Base-by-base conservation (phyloP, 768 basidiomycete genomes). In the Tylopilus vinaceipallidus region DNA sequence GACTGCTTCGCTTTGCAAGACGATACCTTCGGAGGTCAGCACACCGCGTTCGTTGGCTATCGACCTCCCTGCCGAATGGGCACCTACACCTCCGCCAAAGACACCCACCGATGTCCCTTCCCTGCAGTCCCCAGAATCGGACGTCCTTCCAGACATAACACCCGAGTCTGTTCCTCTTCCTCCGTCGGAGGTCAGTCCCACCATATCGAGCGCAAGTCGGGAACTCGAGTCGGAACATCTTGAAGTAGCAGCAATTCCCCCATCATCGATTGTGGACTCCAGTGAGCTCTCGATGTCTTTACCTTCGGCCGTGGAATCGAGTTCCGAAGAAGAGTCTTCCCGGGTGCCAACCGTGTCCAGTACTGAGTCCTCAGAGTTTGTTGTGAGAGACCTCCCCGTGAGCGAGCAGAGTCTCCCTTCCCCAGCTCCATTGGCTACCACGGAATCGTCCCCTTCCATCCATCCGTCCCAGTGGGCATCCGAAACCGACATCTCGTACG, bases 401-500 rank as follows among this genome's bases (percentile, higher is more conserved):
- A 68, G 68, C 44, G 66, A 57, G 67, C 52, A 50, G n/a, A 35
- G 67, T 33, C 5, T 69, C 5, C 63, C 62, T 13, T 70, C 71
- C 3, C 66, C 70, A 4, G 62, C 62, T 2, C 72, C 75, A 17
- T 69, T 62, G 52, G 58, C 55, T 9, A 62, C 53, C n/a, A 56
- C 62, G 63, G 17, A 77, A 70, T 52, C 75, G 60, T 52, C 69
- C 43, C 59, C 75, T 43, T 68, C 75, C 34, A 53, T 77, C 50
- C 65, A 70, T 40, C 68, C 70, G 48, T 73, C 76, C 37, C 57
- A 72, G 22, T 91, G 86, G 84, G 81, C 77, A 3, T 64, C 75
- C 3, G 83, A 82, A 58, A 84, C 83, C 0, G 82, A 88, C 46
- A 61, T 74, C 10, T 85, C 89, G 0, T 91, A 86, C 53, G 88